Conservation (phyloP, 2,329 filamentous ascomycete species). For the Leptographium procerum region DNA sequence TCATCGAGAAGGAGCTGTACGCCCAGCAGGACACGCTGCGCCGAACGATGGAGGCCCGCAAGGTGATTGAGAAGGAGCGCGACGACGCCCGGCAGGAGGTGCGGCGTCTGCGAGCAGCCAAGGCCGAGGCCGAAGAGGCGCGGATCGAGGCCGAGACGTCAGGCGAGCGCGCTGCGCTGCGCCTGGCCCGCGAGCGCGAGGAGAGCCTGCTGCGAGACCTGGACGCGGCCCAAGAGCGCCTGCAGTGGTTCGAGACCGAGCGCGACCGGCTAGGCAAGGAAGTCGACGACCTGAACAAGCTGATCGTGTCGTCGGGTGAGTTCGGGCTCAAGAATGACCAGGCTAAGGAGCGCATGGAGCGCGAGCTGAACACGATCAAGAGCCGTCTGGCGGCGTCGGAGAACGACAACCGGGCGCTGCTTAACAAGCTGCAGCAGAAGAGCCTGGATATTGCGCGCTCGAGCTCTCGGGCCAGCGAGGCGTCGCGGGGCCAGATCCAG, state of each 20-base stretch:
- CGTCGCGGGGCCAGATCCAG: slow-evolving; percentile 63
- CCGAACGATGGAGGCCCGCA: slow-evolving; percentile 70
- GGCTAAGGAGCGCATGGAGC: slow-evolving; percentile 83
- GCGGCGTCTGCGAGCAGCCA: slow-evolving; percentile 69
- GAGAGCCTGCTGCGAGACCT: slow-evolving; percentile 67
- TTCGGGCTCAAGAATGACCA: slow-evolving; percentile 87
- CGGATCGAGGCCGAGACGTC: slow-evolving; percentile 70
- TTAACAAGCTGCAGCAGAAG: slow-evolving; percentile 97
- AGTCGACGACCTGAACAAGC: slow-evolving; percentile 74
- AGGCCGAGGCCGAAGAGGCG: slow-evolving; percentile 74
- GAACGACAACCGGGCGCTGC: slow-evolving; percentile 87
- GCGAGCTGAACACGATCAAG: slow-evolving; percentile 83
- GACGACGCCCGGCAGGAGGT: slow-evolving; percentile 84
- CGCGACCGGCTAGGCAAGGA: slow-evolving; percentile 64
- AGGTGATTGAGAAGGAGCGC: slow-evolving; percentile 71
- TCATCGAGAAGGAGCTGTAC: slow-evolving; percentile 95
- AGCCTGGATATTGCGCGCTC: slow-evolving; percentile 91
- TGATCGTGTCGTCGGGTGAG: slow-evolving; percentile 79
- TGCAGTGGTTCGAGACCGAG: slow-evolving; percentile 71
- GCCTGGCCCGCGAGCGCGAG: slow-evolving; percentile 70
- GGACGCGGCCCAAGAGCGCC: slow-evolving; percentile 62
- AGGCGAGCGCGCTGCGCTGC: slow-evolving; percentile 68
- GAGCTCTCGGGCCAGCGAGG: slow-evolving; percentile 74
- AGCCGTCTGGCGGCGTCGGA: slow-evolving; percentile 83
- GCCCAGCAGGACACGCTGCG: slow-evolving; percentile 86